Percentiles rank a stretch among this genome's conserved stretches.
These are phyloP conservation scores for Citropsis articulata DNA, from an alignment of 345 rosid genomes.

Conservation along the genomic window DNA sequence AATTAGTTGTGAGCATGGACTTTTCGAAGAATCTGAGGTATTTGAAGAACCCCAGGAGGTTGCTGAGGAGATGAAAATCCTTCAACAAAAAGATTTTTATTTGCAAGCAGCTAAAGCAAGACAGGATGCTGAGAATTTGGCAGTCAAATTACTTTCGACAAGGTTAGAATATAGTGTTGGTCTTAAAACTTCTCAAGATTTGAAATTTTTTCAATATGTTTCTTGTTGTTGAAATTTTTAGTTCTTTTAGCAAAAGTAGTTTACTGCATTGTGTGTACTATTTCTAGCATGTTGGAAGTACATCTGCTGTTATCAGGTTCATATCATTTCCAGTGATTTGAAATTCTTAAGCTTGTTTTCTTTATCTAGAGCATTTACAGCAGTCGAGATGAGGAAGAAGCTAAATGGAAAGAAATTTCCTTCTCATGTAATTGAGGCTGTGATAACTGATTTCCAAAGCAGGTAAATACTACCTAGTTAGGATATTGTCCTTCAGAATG, in stretches of 20 bases:
- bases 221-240: neutral
- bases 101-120: constrained; percentile 27
- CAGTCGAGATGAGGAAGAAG: constrained; percentile 73
- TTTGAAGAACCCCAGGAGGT: constrained; percentile 31
- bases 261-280: neutral
- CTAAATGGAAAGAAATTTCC: constrained; percentile 57
- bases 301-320: neutral
- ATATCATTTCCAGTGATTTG: neutral
- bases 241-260: neutral
- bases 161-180: constrained; percentile 35
- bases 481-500: neutral
- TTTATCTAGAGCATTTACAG: constrained; percentile 60
- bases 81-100: constrained; percentile 15
- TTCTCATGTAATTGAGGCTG: constrained; percentile 37
- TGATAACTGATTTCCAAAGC: constrained; percentile 50
- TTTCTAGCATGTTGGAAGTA: neutral
- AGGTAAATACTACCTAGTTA: constrained; percentile 36
- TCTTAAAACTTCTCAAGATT: neutral
- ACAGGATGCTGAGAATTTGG: constrained; percentile 56
- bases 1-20: constrained; percentile 22
- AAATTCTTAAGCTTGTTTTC: neutral
- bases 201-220: neutral
- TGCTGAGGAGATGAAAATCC: constrained; percentile 33
- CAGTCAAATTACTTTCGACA: constrained; percentile 59
- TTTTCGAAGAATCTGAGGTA: constrained; percentile 28